phyloP scores from a whole-genome alignment of 1,284 basidiomycete genomes.

The Pseudozyma thailandica region DNA sequence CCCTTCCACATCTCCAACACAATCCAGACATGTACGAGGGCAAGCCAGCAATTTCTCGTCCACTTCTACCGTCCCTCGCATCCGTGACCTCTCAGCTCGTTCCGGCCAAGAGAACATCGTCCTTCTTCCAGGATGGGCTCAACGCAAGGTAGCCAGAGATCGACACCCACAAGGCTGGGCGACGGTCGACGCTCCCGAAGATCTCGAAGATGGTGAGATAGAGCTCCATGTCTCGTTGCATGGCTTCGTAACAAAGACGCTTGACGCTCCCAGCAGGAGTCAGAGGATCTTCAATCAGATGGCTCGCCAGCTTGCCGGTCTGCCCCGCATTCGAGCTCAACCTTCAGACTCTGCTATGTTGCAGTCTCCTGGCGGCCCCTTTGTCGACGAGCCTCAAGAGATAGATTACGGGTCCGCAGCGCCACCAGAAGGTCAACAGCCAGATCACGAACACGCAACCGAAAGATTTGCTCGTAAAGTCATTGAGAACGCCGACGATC shows the following conservation, averaged over 20 bases:
- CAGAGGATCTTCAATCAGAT: constrained; percentile 54
- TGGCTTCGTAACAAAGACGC: constrained; percentile 34
- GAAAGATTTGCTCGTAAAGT: constrained; percentile 43
- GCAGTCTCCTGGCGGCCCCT: constrained; percentile 15
- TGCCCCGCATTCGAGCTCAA: constrained; percentile 31
- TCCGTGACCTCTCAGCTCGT: constrained; percentile 28
- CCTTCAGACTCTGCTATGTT: constrained; percentile 15
- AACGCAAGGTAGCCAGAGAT: constrained; percentile 45
- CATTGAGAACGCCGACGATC: constrained; percentile 44
- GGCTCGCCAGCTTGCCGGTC: constrained; percentile 47
- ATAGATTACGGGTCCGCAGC: constrained; percentile 3
- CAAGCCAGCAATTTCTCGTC: constrained; percentile 21
- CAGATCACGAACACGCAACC: constrained; percentile 10
- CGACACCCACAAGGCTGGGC: constrained; percentile 48
- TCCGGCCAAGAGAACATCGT: constrained; percentile 32
- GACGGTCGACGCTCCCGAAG: constrained; percentile 38
- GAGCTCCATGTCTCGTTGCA: constrained; percentile 42
- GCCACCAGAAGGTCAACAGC: background rate
- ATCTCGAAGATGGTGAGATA: constrained; percentile 50
- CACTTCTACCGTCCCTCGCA: constrained; percentile 11
- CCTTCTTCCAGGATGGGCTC: constrained; percentile 48
- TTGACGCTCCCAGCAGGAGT: constrained; percentile 38
- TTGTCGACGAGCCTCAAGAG: constrained; percentile 41
- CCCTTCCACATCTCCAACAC: constrained; percentile 7
- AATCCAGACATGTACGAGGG: background rate